Evolutionary conservation across 1,139 yeast species (phyloP).

Genomic region (Scheffersomyces quercinus): DNA sequence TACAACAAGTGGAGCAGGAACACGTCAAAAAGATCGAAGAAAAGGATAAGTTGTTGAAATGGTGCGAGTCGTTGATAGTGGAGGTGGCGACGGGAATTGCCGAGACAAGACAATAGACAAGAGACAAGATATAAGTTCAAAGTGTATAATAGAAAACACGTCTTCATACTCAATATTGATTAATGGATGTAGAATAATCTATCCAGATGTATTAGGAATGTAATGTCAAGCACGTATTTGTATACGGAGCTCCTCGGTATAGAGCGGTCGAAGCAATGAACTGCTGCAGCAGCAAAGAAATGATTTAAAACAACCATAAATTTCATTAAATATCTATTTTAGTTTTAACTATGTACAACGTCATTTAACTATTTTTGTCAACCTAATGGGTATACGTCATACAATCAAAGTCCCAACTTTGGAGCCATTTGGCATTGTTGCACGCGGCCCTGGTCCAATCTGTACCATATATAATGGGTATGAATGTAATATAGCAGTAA

Average conservation of each 20-base stretch:
- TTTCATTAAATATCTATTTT: too few relatives aligned
- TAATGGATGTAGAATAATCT: too few relatives aligned
- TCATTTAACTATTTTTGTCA: not conserved
- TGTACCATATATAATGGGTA: conserved; percentile 38
- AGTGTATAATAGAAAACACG: too few relatives aligned
- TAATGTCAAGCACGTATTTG: too few relatives aligned
- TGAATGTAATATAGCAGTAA: conserved; percentile 20
- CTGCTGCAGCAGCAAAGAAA: too few relatives aligned
- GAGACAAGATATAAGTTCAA: too few relatives aligned
- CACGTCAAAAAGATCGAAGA: conserved; percentile 59
- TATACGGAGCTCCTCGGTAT: too few relatives aligned
- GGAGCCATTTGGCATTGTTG: conserved; percentile 27
- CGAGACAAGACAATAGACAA: conserved; percentile 20
- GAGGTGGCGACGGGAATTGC: conserved; percentile 61
- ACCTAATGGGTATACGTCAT: conserved; percentile 3
- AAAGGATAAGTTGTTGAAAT: conserved; percentile 63
- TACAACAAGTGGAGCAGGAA: conserved; percentile 61
- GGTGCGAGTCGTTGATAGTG: conserved; percentile 70
- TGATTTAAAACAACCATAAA: too few relatives aligned
- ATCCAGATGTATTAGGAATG: too few relatives aligned
- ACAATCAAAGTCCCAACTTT: conserved; percentile 41
- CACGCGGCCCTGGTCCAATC: conserved; percentile 33
- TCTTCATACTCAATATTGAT: too few relatives aligned
- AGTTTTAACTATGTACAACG: conserved; percentile 1
- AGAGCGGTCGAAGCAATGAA: too few relatives aligned